These are phyloP conservation scores for Umbelopsis sp. DNA, from an alignment of 192 early-diverging fungal genomes.

Conservation along the genomic window DNA sequence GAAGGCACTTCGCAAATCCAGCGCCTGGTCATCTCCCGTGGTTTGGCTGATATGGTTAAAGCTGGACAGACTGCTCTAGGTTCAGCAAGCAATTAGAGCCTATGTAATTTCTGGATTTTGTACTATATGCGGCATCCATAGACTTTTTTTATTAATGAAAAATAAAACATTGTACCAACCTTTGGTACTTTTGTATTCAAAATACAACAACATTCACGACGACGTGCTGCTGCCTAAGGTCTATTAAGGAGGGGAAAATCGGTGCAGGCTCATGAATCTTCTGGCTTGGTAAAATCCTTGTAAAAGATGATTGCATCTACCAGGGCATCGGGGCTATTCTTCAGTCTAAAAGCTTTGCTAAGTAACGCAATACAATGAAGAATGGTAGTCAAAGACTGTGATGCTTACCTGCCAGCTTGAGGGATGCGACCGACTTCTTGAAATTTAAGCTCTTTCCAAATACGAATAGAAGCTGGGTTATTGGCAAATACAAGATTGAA, in stretches of 20 bases:
- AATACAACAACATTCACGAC: too few relatives aligned
- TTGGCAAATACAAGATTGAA: constrained; percentile 83
- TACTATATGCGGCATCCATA: background rate
- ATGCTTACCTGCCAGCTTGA: constrained; percentile 58
- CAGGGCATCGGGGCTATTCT: constrained; percentile 46
- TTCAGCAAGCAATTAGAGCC: constrained; percentile 8
- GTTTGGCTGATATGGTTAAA: constrained; percentile 67
- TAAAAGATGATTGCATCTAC: constrained; percentile 79
- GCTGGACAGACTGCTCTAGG: constrained; percentile 36
- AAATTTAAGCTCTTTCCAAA: constrained; percentile 72
- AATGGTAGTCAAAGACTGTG: background rate
- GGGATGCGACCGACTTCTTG: constrained; percentile 68
- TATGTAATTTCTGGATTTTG: background rate
- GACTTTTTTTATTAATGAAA: too few relatives aligned
- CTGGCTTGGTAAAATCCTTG: constrained; percentile 64
- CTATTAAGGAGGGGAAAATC: too few relatives aligned
- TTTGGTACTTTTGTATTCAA: too few relatives aligned
- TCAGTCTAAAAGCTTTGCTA: constrained; percentile 29
- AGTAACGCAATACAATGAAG: background rate
- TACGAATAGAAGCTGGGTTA: constrained; percentile 62
- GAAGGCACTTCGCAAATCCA: constrained; percentile 98
- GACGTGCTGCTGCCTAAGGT: too few relatives aligned
- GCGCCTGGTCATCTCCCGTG: constrained; percentile 86
- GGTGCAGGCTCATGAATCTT: background rate
- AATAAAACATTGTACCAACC: too few relatives aligned